Conservation (phyloP, 441 rosid genomes). For the Jatropha multifida region DNA sequence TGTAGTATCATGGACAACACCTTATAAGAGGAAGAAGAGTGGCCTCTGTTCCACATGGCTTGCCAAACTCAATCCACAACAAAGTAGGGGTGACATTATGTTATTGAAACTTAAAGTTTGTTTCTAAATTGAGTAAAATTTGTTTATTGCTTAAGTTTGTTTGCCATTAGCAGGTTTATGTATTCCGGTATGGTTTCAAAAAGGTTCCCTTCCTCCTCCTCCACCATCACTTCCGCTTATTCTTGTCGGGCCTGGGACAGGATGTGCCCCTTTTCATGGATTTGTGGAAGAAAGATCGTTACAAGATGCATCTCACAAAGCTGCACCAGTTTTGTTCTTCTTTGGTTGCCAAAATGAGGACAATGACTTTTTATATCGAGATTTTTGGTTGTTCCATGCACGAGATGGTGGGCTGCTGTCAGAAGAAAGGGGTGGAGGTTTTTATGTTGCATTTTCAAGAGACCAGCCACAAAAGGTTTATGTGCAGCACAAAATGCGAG, state of each 20-base stretch:
- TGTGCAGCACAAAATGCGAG: slow-evolving; percentile 81
- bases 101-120: background rate
- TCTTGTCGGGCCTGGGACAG: slow-evolving; percentile 93
- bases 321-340: slow-evolving; percentile 75
- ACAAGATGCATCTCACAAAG: slow-evolving; percentile 42
- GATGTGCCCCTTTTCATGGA: slow-evolving; percentile 95
- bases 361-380: slow-evolving; percentile 69
- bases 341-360: slow-evolving; percentile 85
- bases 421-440: slow-evolving; percentile 76
- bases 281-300: slow-evolving; percentile 75
- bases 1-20: slow-evolving; percentile 85
- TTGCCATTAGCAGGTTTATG: slow-evolving; percentile 41
- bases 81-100: slow-evolving; percentile 40
- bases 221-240: slow-evolving; percentile 69
- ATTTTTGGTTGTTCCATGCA: slow-evolving; percentile 67
- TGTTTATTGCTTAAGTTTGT: background rate
- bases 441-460: slow-evolving; percentile 85
- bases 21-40: slow-evolving; percentile 65
- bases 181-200: slow-evolving; percentile 78
- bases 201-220: slow-evolving; percentile 81
- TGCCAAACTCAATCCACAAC: slow-evolving; percentile 66
- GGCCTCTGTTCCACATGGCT: slow-evolving; percentile 97
- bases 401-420: slow-evolving; percentile 56
- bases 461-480: slow-evolving; percentile 85
- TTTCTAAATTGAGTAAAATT: background rate